These are phyloP conservation scores for Boletus tylopilopsis DNA, from an alignment of 768 basidiomycete genomes.

Conservation along the genomic window DNA sequence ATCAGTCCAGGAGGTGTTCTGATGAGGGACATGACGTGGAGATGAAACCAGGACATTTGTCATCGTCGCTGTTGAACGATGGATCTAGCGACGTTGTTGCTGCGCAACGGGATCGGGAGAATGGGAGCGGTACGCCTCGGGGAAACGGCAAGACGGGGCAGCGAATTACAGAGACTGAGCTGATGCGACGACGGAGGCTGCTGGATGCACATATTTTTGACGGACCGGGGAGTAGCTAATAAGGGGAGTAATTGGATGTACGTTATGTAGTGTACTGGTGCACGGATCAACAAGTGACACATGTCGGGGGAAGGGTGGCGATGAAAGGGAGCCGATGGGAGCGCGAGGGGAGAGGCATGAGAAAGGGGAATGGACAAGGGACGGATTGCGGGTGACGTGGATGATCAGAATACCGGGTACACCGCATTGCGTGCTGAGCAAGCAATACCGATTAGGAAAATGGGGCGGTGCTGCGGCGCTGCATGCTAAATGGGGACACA, in stretches of 20 bases:
- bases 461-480: slow-evolving; percentile 35
- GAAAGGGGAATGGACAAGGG: background rate
- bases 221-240: slow-evolving; percentile 9
- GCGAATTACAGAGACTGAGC: slow-evolving; percentile 71
- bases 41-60: slow-evolving; percentile 17
- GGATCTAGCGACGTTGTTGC: slow-evolving; percentile 3
- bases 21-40: slow-evolving; percentile 15
- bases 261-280: slow-evolving; percentile 2
- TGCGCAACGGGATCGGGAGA: slow-evolving; percentile 23
- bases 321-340: slow-evolving; percentile 2
- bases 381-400: slow-evolving; percentile 6
- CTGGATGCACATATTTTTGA: slow-evolving; percentile 68
- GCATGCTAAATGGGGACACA: slow-evolving; percentile 33
- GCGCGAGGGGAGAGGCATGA: background rate
- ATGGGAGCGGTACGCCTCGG: slow-evolving; percentile 25
- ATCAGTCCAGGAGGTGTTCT: slow-evolving; percentile 18
- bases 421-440: slow-evolving; percentile 24
- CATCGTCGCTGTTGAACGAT: slow-evolving; percentile 7
- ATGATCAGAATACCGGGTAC: slow-evolving; percentile 13
- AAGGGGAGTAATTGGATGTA: background rate
- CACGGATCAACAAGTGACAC: background rate
- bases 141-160: slow-evolving; percentile 50
- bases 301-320: background rate
- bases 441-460: slow-evolving; percentile 13
- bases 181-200: slow-evolving; percentile 75